A percentile compares a stretch with the other conserved stretches of the same genome.
Conservation (phyloP, 108 stramenopile species). For the Schizochytrium sp. region DNA sequence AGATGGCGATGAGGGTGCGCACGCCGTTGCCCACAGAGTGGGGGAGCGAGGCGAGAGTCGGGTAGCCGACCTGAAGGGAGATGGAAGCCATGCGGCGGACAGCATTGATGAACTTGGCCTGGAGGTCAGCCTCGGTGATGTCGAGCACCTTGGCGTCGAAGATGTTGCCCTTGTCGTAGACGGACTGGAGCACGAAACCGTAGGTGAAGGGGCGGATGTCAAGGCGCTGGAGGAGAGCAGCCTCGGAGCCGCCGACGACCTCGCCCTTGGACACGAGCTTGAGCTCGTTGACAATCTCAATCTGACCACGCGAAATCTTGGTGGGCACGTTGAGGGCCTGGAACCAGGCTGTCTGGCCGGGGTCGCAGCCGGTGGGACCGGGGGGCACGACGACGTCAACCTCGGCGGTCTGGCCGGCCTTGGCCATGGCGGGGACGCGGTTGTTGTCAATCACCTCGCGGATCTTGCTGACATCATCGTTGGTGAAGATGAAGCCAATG, state of each 20-base stretch:
- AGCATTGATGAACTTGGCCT: constrained; percentile 75
- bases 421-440: constrained; percentile 82
- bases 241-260: constrained; percentile 66
- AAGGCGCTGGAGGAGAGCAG: constrained; percentile 84
- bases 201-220: constrained; percentile 95
- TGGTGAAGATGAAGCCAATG: constrained; percentile 99
- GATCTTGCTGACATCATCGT: constrained; percentile 79
- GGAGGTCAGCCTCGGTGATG: constrained; percentile 26
- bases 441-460: constrained; percentile 58
- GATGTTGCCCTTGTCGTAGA: constrained; percentile 90
- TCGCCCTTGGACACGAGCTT: constrained; percentile 79
- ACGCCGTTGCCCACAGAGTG: constrained; percentile 96
- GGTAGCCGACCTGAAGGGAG: constrained; percentile 76
- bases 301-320: constrained; percentile 78
- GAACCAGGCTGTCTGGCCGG: constrained; percentile 99
- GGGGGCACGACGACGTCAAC: constrained; percentile 83
- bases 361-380: constrained; percentile 98
- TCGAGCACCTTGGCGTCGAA: constrained; percentile 75
- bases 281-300: constrained; percentile 94
- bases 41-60: constrained; percentile 86
- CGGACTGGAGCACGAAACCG: constrained; percentile 72
- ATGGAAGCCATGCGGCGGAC: constrained; percentile 68
- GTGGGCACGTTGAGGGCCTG: constrained; percentile 97
- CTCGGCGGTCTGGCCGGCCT: constrained; percentile 86
- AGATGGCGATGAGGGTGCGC: constrained; percentile 81